These are phyloP conservation scores for Elsinoe necatrix DNA, from an alignment of 2,329 filamentous ascomycete species.

Conservation along the genomic window DNA sequence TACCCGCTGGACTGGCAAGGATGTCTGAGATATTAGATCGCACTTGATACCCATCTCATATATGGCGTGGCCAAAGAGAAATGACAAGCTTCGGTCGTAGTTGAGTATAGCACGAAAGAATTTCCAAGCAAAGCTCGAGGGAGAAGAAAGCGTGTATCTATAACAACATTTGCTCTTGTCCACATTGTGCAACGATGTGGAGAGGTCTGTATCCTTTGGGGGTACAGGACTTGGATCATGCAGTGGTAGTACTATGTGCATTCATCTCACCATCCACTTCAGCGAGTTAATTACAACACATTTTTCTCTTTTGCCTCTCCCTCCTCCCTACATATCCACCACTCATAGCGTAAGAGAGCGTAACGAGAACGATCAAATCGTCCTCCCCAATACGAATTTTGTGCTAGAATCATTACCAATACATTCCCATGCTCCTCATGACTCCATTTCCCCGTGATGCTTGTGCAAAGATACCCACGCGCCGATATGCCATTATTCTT, in stretches of 20 bases:
- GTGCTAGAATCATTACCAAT: conserved; percentile 4
- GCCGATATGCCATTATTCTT: neutral
- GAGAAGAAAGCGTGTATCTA: too few relatives aligned
- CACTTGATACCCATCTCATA: neutral
- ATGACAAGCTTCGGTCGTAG: too few relatives aligned
- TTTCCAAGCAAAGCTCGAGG: too few relatives aligned
- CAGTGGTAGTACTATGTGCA: conserved; percentile 5
- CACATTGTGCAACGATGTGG: too few relatives aligned
- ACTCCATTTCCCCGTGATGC: neutral
- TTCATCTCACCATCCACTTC: neutral
- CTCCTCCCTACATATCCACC: neutral
- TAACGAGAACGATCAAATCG: conserved; percentile 1
- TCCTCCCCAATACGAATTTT: conserved; percentile 6
- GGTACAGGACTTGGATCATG: too few relatives aligned
- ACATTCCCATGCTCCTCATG: neutral
- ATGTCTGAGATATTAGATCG: neutral
- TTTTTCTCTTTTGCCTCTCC: neutral
- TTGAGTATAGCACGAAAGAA: too few relatives aligned
- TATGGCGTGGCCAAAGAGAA: too few relatives aligned
- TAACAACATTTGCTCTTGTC: too few relatives aligned
- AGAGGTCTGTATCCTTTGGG: too few relatives aligned
- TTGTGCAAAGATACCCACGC: neutral
- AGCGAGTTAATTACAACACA: conserved; percentile 6
- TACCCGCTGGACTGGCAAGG: too few relatives aligned
- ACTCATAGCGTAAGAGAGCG: neutral